A percentile compares a stretch with the other conserved stretches of the same genome.
Conservation (phyloP, 169 alveolate genomes). For the Eimeria mitis region DNA sequence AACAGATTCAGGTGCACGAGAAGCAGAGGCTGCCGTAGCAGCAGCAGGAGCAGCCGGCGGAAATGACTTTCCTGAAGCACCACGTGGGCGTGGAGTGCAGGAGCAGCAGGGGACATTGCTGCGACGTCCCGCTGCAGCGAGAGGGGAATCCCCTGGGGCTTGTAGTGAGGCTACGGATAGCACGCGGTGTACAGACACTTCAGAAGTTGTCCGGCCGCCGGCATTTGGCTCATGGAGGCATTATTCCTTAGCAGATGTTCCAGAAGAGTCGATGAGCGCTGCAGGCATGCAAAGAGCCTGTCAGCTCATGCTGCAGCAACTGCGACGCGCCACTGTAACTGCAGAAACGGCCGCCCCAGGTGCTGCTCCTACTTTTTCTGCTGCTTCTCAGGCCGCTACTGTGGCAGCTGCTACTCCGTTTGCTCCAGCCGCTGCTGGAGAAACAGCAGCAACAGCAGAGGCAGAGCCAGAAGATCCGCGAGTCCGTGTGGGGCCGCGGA, state of each 20-base stretch:
- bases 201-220: constrained; percentile 43
- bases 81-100: constrained; percentile 16
- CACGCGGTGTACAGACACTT: constrained; percentile 56
- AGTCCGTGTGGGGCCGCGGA: constrained; percentile 47
- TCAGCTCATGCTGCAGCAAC: constrained; percentile 21
- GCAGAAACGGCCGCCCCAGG: neutral
- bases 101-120: neutral
- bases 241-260: constrained; percentile 39
- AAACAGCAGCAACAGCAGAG: constrained; percentile 27
- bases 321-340: constrained; percentile 5
- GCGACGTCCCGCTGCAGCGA: neutral
- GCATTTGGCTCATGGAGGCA: constrained; percentile 27
- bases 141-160: constrained; percentile 63
- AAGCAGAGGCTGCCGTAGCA: neutral
- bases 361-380: neutral
- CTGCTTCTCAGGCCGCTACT: neutral
- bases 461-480: constrained; percentile 55
- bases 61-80: neutral
- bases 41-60: neutral
- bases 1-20: neutral
- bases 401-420: neutral
- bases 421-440: neutral
- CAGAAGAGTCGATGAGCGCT: constrained; percentile 43
- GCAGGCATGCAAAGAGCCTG: constrained; percentile 52
- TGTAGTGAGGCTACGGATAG: constrained; percentile 61